Base-by-base conservation (phyloP, 2,329 filamentous ascomycete species). In the Colletotrichum gloeosporioides region DNA sequence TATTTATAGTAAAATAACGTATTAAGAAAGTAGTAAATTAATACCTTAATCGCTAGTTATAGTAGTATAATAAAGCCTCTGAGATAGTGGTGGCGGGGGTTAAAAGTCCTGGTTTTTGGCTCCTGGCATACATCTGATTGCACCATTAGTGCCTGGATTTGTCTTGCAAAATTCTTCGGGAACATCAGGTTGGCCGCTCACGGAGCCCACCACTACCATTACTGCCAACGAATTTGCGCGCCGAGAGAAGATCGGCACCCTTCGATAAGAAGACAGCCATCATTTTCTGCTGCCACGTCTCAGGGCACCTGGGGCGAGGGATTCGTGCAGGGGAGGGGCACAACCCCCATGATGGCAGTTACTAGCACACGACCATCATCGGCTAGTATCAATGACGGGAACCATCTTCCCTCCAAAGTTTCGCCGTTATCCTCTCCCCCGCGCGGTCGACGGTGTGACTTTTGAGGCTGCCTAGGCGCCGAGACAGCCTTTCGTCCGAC, bases 401-500 rank as follows among this genome's bases (percentile, higher is more conserved):
- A 27, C n/a, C n/a, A 36, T 53, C 44, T 55, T 57, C n/a, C 31
- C 65, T 22, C 44, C n/a, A n/a, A 27, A 55, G 29, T 22, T 29
- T 39, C 16, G 16, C 25, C 18, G 32, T 70, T 34, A 13, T 49
- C 53, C 7, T 62, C 39, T 25, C 25, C 62, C 69, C 36, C 53
- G 62, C 27, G 36, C 55, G n/a, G n/a, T 18, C 27, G 25, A 61
- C 6, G 34, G 15, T 16, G n/a, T 32, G 62, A 27, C 55, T 55
- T 62, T 32, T 44, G 31, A 34, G 31, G 36, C 12, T 32, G 57
- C 29, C 36, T 75, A 15, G 73, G 69, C 69, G 69, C 62, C 73
- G 8, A 67, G 73, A 55, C 62, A 72, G 62, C 69, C 69, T 39
- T 75, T 66, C 73, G 53, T 72, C 73, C 62, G 55, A 67, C 62